These are phyloP conservation scores for Terana coerulea DNA, from an alignment of 768 basidiomycete species.

Conservation along the genomic window DNA sequence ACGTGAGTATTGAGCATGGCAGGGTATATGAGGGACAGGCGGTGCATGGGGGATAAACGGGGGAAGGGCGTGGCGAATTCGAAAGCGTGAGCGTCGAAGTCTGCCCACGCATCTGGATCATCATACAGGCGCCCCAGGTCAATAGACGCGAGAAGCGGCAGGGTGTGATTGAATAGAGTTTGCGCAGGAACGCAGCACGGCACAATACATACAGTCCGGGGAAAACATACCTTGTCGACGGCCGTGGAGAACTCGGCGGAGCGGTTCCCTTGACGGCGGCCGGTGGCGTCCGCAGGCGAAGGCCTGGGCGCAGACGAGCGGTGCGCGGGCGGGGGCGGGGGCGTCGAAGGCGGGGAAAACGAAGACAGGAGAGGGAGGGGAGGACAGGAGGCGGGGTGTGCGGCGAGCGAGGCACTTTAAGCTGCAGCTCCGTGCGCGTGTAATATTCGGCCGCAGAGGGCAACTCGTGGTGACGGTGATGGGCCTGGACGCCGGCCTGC, in stretches of 20 bases:
- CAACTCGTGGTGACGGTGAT: conserved; percentile 24
- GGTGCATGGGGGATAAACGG: conserved; percentile 1
- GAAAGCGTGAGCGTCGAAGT: conserved; percentile 1
- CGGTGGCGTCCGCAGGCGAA: too few species aligned
- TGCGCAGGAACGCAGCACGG: conserved; percentile 13
- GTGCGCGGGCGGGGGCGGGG: too few species aligned
- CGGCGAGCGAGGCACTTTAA: conserved; percentile 19
- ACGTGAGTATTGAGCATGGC: conserved; percentile 10
- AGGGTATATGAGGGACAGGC: conserved; percentile 13
- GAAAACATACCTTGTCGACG: not conserved
- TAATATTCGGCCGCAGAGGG: conserved; percentile 10
- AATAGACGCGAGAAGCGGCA: conserved; percentile 10
- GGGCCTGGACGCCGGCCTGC: conserved; percentile 18
- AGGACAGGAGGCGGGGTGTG: conserved; percentile 18
- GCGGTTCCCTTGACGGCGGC: too few species aligned
- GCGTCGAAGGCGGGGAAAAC: conserved; percentile 12
- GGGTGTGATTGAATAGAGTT: conserved; percentile 11
- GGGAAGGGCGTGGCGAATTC: not conserved
- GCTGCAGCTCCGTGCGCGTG: conserved; percentile 14
- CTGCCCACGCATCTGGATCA: conserved; percentile 4
- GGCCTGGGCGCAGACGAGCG: too few species aligned
- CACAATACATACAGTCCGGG: not conserved
- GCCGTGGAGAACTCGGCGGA: too few species aligned
- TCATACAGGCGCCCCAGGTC: not conserved
- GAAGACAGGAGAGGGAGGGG: conserved; percentile 17